phyloP scores from a whole-genome alignment of 495 filamentous ascomycete genomes.

The Peziza echinospora region DNA sequence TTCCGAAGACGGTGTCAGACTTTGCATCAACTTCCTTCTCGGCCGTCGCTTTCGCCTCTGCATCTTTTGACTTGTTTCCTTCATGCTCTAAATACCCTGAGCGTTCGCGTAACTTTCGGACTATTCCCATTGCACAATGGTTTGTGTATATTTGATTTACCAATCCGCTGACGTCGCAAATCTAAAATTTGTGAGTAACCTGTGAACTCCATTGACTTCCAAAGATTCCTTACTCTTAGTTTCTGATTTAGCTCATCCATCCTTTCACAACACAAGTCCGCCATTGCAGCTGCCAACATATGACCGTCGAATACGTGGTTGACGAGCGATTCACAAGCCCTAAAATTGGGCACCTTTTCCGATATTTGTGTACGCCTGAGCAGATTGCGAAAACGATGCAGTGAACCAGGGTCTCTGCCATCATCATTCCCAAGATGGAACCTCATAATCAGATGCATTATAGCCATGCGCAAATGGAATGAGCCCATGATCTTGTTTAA shows the following conservation, averaged over 20 bases:
- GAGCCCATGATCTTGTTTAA: too few species aligned
- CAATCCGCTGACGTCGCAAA: background rate
- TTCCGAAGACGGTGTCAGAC: background rate
- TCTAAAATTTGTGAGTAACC: too few species aligned
- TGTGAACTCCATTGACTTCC: background rate
- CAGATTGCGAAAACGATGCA: background rate
- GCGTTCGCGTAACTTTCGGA: background rate
- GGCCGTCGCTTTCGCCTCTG: background rate
- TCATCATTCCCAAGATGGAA: background rate
- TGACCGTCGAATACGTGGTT: background rate
- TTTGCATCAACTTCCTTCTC: background rate
- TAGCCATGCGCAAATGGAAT: background rate
- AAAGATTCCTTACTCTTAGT: background rate
- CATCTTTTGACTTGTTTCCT: background rate
- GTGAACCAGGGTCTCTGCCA: background rate
- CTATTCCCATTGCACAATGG: background rate
- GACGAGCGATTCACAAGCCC: background rate
- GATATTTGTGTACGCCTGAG: background rate
- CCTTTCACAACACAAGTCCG: too few species aligned
- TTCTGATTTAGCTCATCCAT: too few species aligned
- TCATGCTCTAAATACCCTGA: background rate
- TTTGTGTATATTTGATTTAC: background rate
- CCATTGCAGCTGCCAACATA: background rate
- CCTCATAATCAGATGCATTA: background rate
- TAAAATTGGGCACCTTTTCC: background rate